These are phyloP conservation scores for Pythium periplocum DNA, from an alignment of 352 stramenopile species.

Conservation along the genomic window DNA sequence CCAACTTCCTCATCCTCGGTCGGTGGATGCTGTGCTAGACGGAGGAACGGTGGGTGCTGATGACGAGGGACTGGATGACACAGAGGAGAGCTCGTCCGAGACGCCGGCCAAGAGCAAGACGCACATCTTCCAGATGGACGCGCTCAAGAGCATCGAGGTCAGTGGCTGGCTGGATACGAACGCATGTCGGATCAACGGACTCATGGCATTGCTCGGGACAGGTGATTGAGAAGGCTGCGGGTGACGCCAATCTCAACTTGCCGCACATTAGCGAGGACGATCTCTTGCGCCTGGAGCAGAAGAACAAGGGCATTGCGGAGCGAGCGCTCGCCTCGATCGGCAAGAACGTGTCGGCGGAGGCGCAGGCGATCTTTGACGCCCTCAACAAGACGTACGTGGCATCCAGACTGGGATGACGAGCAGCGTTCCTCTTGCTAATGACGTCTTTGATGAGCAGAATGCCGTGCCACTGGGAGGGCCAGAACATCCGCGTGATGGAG, in stretches of 20 bases:
- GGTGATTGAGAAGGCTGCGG: constrained; percentile 47
- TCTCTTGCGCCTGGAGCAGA: constrained; percentile 65
- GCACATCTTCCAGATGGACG: constrained; percentile 66
- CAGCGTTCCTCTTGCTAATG: not conserved
- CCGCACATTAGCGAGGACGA: constrained; percentile 64
- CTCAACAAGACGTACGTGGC: constrained; percentile 83
- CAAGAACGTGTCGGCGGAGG: constrained; percentile 59
- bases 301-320: constrained; percentile 64
- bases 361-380: constrained; percentile 81
- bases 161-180: not conserved
- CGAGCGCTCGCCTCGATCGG: constrained; percentile 76
- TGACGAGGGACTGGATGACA: not conserved
- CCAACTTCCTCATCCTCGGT: constrained; percentile 81
- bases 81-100: constrained; percentile 52
- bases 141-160: constrained; percentile 63
- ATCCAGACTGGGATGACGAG: not conserved
- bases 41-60: not conserved
- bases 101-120: constrained; percentile 52
- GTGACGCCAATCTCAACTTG: constrained; percentile 35
- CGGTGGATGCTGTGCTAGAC: not conserved
- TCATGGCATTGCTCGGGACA: constrained; percentile 3
- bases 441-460: constrained; percentile 34
- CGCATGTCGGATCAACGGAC: not conserved
- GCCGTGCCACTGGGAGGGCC: constrained; percentile 78
- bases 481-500: constrained; percentile 81